Base-by-base conservation (phyloP, 1,139 yeast species). In the Kazachstania sp. region DNA sequence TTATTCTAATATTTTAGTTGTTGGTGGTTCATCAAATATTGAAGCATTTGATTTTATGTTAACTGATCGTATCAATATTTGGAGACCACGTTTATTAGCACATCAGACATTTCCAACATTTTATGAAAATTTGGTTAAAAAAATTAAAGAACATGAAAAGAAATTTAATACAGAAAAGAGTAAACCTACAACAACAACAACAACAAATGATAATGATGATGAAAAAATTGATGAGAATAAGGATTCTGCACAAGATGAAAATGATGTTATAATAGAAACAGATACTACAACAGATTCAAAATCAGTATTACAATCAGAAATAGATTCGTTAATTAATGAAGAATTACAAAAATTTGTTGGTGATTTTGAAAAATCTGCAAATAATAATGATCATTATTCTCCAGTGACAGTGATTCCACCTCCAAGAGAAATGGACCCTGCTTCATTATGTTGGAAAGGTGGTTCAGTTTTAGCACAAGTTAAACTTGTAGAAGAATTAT, bases 21-120 rank as follows among this genome's bases (percentile, higher is more conserved):
- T 88, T 39, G 98, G 98, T 8, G 98, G 97, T 1, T 81, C 90
- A n/a, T 83, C 92, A 18, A 83, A 84, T 56, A 78, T 86, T 43
- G 82, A 88, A 12, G 87, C 94, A 0, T 77, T 86, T 57, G 94
- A 85, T 56, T 70, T 77, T 51, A 74, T 92, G 45, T 69, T 92
- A 45, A 77, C 83, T 4, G 98, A 92, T 63, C 71, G 97, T 52
- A 75, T 90, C 51, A 84, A 81, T 58, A 84, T 90, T 58, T 83
- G 92, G 87, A 75, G 95, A 59, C 86, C 88, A 16, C 74, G 76
- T 51, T 64, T 81, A 40, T 66, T 83, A 43, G 76, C 83, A 7
- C 67, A 79, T 16, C 65, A 70, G 26, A 70, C 77, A 20, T 69
- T 81, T 48, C 81, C 79, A 39, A 79, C 77, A 12, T 71, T 82